Base-by-base conservation (phyloP, 768 basidiomycete genomes). In the Strobilomyces echinocephalus region DNA sequence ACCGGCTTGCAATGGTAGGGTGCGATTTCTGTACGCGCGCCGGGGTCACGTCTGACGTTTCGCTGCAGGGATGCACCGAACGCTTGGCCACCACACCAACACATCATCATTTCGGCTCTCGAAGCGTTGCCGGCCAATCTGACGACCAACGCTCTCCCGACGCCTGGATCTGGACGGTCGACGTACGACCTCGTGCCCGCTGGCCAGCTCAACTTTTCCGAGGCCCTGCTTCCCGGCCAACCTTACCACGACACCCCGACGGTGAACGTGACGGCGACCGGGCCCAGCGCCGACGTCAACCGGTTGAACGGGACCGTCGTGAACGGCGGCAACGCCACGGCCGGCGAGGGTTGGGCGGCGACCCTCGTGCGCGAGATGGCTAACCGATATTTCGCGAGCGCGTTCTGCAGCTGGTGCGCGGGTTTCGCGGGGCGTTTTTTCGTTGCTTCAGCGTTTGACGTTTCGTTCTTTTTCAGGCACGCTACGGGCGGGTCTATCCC, bases 401-500 rank as follows among this genome's bases (percentile, higher is more conserved):
- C 83, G 1, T 78, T 95, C 56, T 97, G 95, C 69, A 91, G 89
- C 60, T 97, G 95, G 94, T 91, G 56, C 61, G 79, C 11, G 10
- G 5, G 2, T 5, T 6, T 14, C 5, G 2, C 15, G 24, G 18
- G 2, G 14, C 35, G 33, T 59, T 26, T 20, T 3, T 20, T 52
- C 10, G 10, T 18, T 8, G 6, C 38, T 46, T 43, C 39, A 2
- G 24, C 24, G 24, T 24, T 11, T 41, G 36, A 50, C 41, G 21
- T 35, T 16, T 38, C 3, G 24, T 24, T 24, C 24, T 44, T 42
- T 14, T 6, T 5, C 45, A 89, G 88, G 89, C 80, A 84, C 59
- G 84, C 89, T 12, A 97, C 93, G 0, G 95, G 95, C 33, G 95
- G 95, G 6, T 84, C 84, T 4, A 88, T 97, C 41, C 76, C 82